Conservation (phyloP, 371 early-diverging fungal genomes). For the Haplosporangium sp. region DNA sequence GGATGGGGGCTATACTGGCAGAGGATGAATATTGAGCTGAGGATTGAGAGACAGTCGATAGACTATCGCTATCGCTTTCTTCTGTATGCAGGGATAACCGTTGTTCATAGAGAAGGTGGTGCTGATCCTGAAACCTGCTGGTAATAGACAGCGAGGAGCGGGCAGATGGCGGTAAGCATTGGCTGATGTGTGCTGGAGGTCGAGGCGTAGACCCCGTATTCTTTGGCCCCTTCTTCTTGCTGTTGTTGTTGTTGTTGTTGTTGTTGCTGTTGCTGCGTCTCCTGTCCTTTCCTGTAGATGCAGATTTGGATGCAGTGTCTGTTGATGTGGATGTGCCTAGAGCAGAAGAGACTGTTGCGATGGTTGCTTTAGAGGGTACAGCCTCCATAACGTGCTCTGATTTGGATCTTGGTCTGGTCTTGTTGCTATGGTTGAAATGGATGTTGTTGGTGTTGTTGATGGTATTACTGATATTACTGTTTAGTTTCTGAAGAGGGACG, state of each 20-base stretch:
- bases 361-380: too few relatives aligned
- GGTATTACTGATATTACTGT: too few relatives aligned
- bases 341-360: too few relatives aligned
- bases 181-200: not conserved
- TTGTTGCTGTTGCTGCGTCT: slow-evolving; percentile 4
- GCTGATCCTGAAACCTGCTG: not conserved
- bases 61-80: slow-evolving; percentile 28
- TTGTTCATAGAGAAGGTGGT: slow-evolving; percentile 2
- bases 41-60: slow-evolving; percentile 31
- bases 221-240: not conserved
- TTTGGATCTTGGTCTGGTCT: too few relatives aligned
- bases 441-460: too few relatives aligned
- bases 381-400: not conserved
- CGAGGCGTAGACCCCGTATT: not conserved
- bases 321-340: too few relatives aligned
- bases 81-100: slow-evolving; percentile 1
- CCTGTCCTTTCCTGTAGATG: too few relatives aligned
- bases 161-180: not conserved
- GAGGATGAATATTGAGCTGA: slow-evolving; percentile 32
- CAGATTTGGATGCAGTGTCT: too few relatives aligned
- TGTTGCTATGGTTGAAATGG: too few relatives aligned
- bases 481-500: too few relatives aligned
- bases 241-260: slow-evolving; percentile 5
- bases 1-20: slow-evolving; percentile 37
- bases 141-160: not conserved